Percentiles rank a stretch among this genome's conserved stretches.
Evolutionary conservation across 495 filamentous ascomycete species (phyloP).

Genomic region (Pseudevernia furfuracea): DNA sequence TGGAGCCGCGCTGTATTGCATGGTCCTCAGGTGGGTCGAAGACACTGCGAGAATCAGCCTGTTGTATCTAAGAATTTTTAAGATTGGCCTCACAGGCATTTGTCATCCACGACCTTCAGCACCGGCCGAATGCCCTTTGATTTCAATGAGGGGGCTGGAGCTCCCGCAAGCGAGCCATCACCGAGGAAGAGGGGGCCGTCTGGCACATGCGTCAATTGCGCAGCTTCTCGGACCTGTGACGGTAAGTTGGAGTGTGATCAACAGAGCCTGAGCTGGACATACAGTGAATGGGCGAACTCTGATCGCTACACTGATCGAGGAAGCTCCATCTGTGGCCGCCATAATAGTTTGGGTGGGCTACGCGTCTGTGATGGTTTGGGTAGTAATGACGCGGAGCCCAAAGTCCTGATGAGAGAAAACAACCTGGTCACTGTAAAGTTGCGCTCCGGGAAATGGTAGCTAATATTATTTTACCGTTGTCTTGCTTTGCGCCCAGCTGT

Average conservation of each 20-base stretch:
- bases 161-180: conserved; percentile 83
- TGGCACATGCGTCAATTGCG: conserved; percentile 64
- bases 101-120: conserved; percentile 93
- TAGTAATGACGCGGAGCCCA: not conserved
- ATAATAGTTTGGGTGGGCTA: conserved; percentile 32
- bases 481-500: conserved; percentile 12
- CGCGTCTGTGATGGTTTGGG: not conserved
- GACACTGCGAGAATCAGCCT: conserved; percentile 47
- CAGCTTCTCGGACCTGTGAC: conserved; percentile 53
- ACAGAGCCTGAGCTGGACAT: conserved; percentile 43
- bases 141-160: conserved; percentile 65
- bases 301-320: conserved; percentile 65
- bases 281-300: conserved; percentile 84
- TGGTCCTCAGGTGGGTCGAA: conserved; percentile 98
- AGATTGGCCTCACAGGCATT: conserved; percentile 65
- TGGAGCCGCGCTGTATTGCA: conserved; percentile 83
- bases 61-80: not conserved
- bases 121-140: conserved; percentile 83
- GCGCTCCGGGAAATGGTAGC: not conserved
- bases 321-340: conserved; percentile 51
- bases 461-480: conserved; percentile 6
- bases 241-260: conserved; percentile 16
- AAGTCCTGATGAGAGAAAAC: not conserved
- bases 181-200: conserved; percentile 89
- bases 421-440: not conserved